Percentiles rank a stretch among this genome's conserved stretches.
phyloP scores from a whole-genome alignment of 192 early-diverging fungal genomes.

The Coemansia sp. region DNA sequence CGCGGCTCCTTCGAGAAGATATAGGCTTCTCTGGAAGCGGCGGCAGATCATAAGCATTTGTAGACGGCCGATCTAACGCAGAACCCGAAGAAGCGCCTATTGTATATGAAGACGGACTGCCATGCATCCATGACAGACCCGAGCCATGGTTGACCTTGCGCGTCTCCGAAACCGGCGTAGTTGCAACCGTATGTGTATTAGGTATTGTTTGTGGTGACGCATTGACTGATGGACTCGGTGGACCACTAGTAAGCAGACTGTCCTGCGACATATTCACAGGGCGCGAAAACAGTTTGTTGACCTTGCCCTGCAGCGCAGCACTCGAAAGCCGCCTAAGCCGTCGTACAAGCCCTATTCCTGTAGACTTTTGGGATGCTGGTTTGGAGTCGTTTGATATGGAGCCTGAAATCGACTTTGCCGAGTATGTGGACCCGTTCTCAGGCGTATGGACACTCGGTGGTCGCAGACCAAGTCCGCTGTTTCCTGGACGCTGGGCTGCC shows the following conservation, averaged over 20 bases:
- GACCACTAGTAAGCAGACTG: slow-evolving; percentile 28
- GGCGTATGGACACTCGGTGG: slow-evolving; percentile 35
- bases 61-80: slow-evolving; percentile 18
- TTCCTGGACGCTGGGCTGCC: slow-evolving; percentile 31
- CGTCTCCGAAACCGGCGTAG: neutral
- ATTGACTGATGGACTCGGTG: slow-evolving; percentile 20
- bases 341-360: slow-evolving; percentile 45
- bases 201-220: slow-evolving; percentile 15
- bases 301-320: slow-evolving; percentile 46
- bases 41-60: slow-evolving; percentile 21
- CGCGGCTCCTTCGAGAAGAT: slow-evolving; percentile 37
- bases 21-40: slow-evolving; percentile 33
- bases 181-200: slow-evolving; percentile 4
- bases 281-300: slow-evolving; percentile 50
- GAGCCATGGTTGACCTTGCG: neutral
- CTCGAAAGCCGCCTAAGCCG: slow-evolving; percentile 46
- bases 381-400: slow-evolving; percentile 43
- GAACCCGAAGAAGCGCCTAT: slow-evolving; percentile 20
- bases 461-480: slow-evolving; percentile 37
- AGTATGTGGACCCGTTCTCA: slow-evolving; percentile 39
- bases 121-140: slow-evolving; percentile 3
- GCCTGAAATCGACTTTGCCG: slow-evolving; percentile 26
- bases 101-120: slow-evolving; percentile 15
- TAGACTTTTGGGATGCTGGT: slow-evolving; percentile 48
- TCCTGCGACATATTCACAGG: slow-evolving; percentile 46